phyloP scores from a whole-genome alignment of 2,329 filamentous ascomycete species.

The Kalmusia sp. region DNA sequence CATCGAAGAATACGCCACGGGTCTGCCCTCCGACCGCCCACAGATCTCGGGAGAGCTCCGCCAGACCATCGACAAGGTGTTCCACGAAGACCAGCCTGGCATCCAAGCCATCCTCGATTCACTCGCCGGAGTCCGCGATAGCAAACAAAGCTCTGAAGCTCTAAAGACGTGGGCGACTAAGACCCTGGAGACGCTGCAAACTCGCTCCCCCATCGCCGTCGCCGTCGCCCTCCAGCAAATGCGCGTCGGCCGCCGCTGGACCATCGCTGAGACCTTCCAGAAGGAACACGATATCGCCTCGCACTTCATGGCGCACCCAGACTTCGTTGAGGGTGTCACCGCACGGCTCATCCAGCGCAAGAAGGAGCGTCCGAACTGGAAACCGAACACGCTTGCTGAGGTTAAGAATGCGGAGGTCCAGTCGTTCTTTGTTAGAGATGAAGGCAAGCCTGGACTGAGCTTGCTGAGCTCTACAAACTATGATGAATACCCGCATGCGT shows the following conservation, averaged over 20 bases:
- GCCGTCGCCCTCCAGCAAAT: slow-evolving; percentile 86
- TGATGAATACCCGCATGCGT: slow-evolving; percentile 73
- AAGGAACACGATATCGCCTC: slow-evolving; percentile 84
- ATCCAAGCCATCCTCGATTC: slow-evolving; percentile 75
- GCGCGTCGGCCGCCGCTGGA: slow-evolving; percentile 76
- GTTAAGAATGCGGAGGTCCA: slow-evolving; percentile 66
- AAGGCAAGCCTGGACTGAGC: slow-evolving; percentile 53
- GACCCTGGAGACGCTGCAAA: slow-evolving; percentile 75
- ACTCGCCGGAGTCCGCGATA: slow-evolving; percentile 60
- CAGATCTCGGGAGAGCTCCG: slow-evolving; percentile 73
- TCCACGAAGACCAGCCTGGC: slow-evolving; percentile 60
- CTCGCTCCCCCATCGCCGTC: slow-evolving; percentile 85
- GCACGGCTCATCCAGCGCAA: slow-evolving; percentile 78
- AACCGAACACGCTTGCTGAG: slow-evolving; percentile 74
- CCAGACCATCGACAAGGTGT: slow-evolving; percentile 77
- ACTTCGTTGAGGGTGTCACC: slow-evolving; percentile 92
- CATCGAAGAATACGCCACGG: slow-evolving; percentile 89
- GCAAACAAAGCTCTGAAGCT: slow-evolving; percentile 38
- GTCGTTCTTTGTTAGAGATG: slow-evolving; percentile 67
- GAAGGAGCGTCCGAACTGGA: slow-evolving; percentile 73
- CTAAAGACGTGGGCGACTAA: slow-evolving; percentile 78
- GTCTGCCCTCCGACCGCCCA: slow-evolving; percentile 69
- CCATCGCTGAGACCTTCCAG: slow-evolving; percentile 83
- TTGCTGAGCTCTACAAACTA: slow-evolving; percentile 71
- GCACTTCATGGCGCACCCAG: slow-evolving; percentile 87